Conservation (phyloP, 305 asterid species). For the Solanum hybrid region DNA sequence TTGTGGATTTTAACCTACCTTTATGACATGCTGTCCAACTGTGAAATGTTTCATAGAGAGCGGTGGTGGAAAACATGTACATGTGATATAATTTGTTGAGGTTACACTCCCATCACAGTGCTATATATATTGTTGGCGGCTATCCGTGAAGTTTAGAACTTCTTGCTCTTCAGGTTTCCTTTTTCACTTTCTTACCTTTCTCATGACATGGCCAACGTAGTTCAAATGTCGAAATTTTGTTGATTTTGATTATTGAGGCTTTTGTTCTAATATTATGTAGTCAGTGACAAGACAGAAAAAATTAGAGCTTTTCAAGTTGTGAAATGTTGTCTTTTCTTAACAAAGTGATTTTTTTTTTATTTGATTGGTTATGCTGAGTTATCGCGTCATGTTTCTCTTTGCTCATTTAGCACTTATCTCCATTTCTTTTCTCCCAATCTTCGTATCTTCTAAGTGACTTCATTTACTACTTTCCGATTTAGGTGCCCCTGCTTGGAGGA, state of each 20-base stretch:
- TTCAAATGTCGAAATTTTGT: background rate
- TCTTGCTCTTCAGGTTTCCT: background rate
- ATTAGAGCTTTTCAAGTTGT: background rate
- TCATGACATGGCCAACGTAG: background rate
- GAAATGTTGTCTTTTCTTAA: background rate
- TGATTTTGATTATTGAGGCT: background rate
- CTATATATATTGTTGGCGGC: background rate
- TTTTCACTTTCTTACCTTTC: background rate
- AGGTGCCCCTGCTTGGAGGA: constrained; percentile 98
- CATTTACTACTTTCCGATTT: constrained; percentile 8
- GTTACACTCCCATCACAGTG: background rate
- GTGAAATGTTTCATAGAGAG: background rate
- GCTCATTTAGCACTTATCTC: background rate
- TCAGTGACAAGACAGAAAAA: background rate
- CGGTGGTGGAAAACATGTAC: background rate
- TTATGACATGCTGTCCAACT: background rate
- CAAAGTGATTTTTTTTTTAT: background rate
- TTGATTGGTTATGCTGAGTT: background rate
- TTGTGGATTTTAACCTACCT: background rate
- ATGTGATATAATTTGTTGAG: background rate
- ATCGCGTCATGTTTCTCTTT: background rate
- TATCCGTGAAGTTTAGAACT: background rate
- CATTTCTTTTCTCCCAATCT: background rate
- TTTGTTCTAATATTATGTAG: background rate
- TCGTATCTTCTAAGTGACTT: background rate